A percentile compares a stretch with the other conserved stretches of the same genome.
These are phyloP conservation scores for Pseudozyma thailandica DNA, from an alignment of 1,284 basidiomycete species.

Conservation along the genomic window DNA sequence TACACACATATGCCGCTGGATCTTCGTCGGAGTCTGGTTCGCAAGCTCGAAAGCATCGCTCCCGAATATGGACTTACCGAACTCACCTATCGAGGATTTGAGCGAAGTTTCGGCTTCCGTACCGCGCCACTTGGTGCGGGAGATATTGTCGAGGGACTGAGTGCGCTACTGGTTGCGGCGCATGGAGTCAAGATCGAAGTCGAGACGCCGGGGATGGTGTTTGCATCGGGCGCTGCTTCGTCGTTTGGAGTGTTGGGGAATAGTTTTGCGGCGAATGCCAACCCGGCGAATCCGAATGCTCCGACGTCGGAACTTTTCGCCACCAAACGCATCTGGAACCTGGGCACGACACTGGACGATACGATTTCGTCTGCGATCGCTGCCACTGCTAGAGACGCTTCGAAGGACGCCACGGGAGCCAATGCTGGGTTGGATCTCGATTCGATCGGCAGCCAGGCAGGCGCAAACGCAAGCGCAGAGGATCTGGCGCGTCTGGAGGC, in stretches of 20 bases:
- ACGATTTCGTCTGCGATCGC: constrained; percentile 11
- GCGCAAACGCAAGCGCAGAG: not conserved
- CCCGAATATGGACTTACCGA: constrained; percentile 98
- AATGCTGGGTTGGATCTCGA: constrained; percentile 86
- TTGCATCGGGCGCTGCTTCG: constrained; percentile 16
- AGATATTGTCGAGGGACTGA: constrained; percentile 90
- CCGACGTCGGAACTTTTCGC: constrained; percentile 51
- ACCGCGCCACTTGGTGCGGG: constrained; percentile 87
- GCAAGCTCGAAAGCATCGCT: constrained; percentile 86
- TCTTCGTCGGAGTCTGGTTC: constrained; percentile 82
- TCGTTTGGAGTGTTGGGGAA: constrained; percentile 15
- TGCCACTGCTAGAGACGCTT: not conserved
- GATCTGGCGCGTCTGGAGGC: constrained; percentile 16
- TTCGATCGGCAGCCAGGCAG: constrained; percentile 42
- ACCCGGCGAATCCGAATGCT: constrained; percentile 18
- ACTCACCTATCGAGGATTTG: constrained; percentile 90
- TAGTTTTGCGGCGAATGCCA: constrained; percentile 25
- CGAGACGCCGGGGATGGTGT: constrained; percentile 68
- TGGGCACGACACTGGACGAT: constrained; percentile 36
- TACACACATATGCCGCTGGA: constrained; percentile 97
- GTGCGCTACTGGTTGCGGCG: constrained; percentile 88
- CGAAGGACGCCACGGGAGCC: constrained; percentile 69
- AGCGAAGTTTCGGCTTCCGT: constrained; percentile 87
- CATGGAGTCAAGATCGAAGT: constrained; percentile 88
- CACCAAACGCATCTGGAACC: constrained; percentile 50